Conservation (phyloP, 257 asterid genomes). For the Ehretia macrophylla region DNA sequence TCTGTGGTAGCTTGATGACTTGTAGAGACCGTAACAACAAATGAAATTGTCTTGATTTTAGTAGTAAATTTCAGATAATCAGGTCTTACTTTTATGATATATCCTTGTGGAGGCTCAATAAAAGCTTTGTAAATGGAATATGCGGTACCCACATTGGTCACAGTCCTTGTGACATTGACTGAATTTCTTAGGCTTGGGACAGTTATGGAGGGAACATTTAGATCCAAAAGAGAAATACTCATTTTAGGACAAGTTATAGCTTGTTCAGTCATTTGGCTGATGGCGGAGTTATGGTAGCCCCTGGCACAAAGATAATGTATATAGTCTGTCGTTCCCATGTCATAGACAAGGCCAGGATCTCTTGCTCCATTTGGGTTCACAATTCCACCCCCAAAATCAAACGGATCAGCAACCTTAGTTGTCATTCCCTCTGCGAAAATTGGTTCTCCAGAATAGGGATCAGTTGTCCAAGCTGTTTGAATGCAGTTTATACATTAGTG, state of each 20-base stretch:
- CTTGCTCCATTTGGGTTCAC: constrained; percentile 19
- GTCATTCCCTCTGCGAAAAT: constrained; percentile 21
- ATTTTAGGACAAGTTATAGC: constrained; percentile 21
- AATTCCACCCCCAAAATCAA: constrained; percentile 32
- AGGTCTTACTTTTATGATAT: constrained; percentile 30
- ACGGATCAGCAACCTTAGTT: constrained; percentile 18
- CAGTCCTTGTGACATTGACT: constrained; percentile 25
- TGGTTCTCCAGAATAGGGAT: constrained; percentile 5
- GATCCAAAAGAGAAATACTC: constrained; percentile 25
- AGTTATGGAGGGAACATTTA: constrained; percentile 44
- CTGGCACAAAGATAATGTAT: constrained; percentile 20
- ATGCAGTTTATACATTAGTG: neutral
- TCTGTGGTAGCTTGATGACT: constrained; percentile 23
- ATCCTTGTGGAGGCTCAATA: constrained; percentile 41
- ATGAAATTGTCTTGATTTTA: constrained; percentile 25
- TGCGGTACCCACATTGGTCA: constrained; percentile 40
- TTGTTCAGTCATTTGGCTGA: constrained; percentile 24
- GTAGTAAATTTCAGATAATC: constrained; percentile 29
- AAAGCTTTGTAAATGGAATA: constrained; percentile 29
- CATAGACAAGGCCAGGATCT: constrained; percentile 27
- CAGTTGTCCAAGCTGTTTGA: constrained; percentile 19
- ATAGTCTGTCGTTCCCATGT: constrained; percentile 22
- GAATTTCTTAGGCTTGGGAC: constrained; percentile 30
- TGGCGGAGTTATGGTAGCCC: constrained; percentile 15
- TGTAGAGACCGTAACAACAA: constrained; percentile 29